Base-by-base conservation (phyloP, 228 moss, liverwort and hornwort species). In the Sphagnum fallax region DNA sequence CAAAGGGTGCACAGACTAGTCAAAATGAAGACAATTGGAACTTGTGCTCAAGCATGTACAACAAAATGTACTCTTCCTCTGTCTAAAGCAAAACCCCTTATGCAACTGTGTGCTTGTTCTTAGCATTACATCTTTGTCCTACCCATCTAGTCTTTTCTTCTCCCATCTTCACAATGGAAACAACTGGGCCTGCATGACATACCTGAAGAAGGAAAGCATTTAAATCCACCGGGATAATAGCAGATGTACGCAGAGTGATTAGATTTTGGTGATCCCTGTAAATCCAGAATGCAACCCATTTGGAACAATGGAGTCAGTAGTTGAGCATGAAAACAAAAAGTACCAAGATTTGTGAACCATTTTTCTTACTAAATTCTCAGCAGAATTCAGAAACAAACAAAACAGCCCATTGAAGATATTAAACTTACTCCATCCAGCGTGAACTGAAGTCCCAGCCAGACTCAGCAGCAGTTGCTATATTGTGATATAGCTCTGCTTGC, bases 381-480 rank as follows among this genome's bases (percentile, higher is more conserved):
- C 32, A 32, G 32, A 32, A 32, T 32, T 32, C 32, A 32, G 32
- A 32, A 32, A 32, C 32, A 32, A 32, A 32, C 32, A 32, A 32
- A 32, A 32, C 32, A 32, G 32, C 32, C 32, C 32, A 32, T 32
- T 32, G 32, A 32, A 32, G 32, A 32, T 32, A 32, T 32, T 32
- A 3, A 49, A 63, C 81, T 82, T 73, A 85, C 85, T 73, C 86
- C 90, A 95, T 92, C 95, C 95, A 95, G 49, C 95, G 79, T 48
- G 95, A 95, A 77, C 92, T 92, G 76, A 95, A 95, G 65, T 95
- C 95, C 95, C 95, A 95, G 12, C 95, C 95, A 1, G 89, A 90
- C 64, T 95, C 95, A 0, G 95, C 95, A 5, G 81, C 80, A 47
- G 80, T 85, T 50, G 95, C 92, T 60, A 95, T 92, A 75, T 92